Evolutionary conservation across 148 eudicot genomes (phyloP), one percentile per base, ranked within the genome.

Genomic region (Amaranthus hypochondriacus): DNA sequence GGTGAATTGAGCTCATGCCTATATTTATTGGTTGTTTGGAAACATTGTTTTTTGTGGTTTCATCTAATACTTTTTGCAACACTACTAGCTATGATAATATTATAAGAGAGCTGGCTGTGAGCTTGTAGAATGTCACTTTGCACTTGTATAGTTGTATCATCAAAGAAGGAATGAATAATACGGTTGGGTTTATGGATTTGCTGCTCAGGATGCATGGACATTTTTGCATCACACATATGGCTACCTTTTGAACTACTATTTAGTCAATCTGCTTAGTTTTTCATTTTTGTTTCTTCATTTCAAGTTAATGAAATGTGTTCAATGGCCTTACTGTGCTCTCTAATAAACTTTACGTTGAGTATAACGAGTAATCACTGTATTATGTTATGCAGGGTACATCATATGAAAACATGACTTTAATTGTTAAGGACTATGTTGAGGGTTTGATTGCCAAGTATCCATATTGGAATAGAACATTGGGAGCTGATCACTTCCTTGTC

Each of bases 401-500:
- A 15, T 89, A 92, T 77, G 96, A 94, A 13, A 94, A 90, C 85
- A 94, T 92, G 97, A 90, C 96, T 55, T 44, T 88, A 53, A 94
- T 92, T 52, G 97, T 94, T 51, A 86, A 78, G 70, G 85, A 88
- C 82, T 92, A 90, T 73, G 93, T 94, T 75, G 97, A 88, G 76
- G 77, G 97, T 66, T 83, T 94, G 79, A 87, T 86, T 60, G 80
- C 80, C 73, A 92, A 94, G 87, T 92, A 92, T 57, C 97, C 96
- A 44, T 92, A 87, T 66, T 94, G 97, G 98, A 94, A 94, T 80
- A 86, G 97, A 84, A 94, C 97, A 4, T 81, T 94, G 66, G 98
- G 98, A 58, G 93, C 98, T 49, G 97, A 92, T 86, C 98, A 95
- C 73, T 95, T 95, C 75, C 92, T 95, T 48, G 93, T 94, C 56